phyloP scores from a whole-genome alignment of 345 rosid genomes.

The Corymbia maculata region DNA sequence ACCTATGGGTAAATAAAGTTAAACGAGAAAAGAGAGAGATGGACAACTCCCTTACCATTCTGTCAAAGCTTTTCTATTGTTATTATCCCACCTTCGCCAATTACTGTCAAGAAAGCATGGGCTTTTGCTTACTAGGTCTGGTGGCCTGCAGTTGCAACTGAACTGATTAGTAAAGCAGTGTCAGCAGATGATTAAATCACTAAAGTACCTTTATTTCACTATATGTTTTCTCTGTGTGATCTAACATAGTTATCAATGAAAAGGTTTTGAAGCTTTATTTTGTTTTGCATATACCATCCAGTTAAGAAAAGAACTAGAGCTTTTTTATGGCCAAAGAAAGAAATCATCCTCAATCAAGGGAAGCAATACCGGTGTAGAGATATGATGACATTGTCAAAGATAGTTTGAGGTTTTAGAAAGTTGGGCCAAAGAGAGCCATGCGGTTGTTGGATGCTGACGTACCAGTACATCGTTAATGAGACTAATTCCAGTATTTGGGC shows the following conservation, averaged over 20 bases:
- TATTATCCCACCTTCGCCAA: conserved; percentile 21
- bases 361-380: conserved; percentile 58
- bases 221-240: conserved; percentile 5
- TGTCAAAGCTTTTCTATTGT: conserved; percentile 23
- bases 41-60: conserved; percentile 23
- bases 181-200: conserved; percentile 14
- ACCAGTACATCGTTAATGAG: conserved; percentile 36
- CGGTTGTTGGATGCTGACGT: conserved; percentile 53
- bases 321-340: conserved; percentile 71
- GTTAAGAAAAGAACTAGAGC: conserved; percentile 61
- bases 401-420: conserved; percentile 47
- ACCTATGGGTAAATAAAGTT: conserved; percentile 37
- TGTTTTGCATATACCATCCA: conserved; percentile 63
- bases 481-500: conserved; percentile 41
- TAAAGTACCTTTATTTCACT: conserved; percentile 11
- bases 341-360: conserved; percentile 54
- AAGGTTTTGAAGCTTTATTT: conserved; percentile 37
- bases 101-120: conserved; percentile 8
- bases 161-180: conserved; percentile 17
- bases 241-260: conserved; percentile 7
- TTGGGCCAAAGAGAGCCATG: conserved; percentile 59
- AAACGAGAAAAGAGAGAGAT: conserved; percentile 39
- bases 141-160: conserved; percentile 23
- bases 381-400: conserved; percentile 43
- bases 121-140: conserved; percentile 5